Evolutionary conservation across 2,329 filamentous ascomycete genomes (phyloP).

Genomic region (Sclerotiophoma versabilis): DNA sequence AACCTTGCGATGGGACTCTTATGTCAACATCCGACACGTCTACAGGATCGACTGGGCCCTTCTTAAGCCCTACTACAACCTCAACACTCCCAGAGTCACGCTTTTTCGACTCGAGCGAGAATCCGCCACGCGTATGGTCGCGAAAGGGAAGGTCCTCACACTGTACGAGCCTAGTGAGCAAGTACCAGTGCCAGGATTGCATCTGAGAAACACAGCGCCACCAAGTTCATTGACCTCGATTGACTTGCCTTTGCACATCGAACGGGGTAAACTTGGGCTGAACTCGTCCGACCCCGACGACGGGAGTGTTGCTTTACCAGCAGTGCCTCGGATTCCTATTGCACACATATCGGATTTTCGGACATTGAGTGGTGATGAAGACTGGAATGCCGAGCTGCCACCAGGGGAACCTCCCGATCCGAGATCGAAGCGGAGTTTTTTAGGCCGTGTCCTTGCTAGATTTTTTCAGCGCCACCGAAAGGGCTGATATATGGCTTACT

Average conservation of each 20-base stretch:
- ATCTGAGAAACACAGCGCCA: not conserved
- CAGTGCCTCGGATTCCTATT: not conserved
- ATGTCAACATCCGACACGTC: slow-evolving; percentile 45
- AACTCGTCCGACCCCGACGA: slow-evolving; percentile 1
- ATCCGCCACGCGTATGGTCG: slow-evolving; percentile 34
- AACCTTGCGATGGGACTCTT: slow-evolving; percentile 40
- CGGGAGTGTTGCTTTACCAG: not conserved
- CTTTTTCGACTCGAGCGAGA: slow-evolving; percentile 35
- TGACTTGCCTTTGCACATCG: not conserved
- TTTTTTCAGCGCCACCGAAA: not conserved
- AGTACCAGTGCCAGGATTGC: slow-evolving; percentile 7
- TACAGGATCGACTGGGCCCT: slow-evolving; percentile 43
- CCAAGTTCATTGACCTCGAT: slow-evolving; percentile 8
- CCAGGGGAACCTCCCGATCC: slow-evolving; percentile 16
- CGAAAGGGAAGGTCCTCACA: slow-evolving; percentile 37
- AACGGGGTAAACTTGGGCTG: not conserved
- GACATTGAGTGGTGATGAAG: not conserved
- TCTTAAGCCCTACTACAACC: slow-evolving; percentile 37
- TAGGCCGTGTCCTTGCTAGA: not conserved
- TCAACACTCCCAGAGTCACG: slow-evolving; percentile 24
- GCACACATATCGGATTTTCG: slow-evolving; percentile 12
- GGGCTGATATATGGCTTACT: not conserved
- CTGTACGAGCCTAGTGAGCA: slow-evolving; percentile 38
- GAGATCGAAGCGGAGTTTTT: not conserved
- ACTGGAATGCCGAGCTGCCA: not conserved